Evolutionary conservation across 805 yeast species (phyloP).

Genomic region (Kazachstania viticola): DNA sequence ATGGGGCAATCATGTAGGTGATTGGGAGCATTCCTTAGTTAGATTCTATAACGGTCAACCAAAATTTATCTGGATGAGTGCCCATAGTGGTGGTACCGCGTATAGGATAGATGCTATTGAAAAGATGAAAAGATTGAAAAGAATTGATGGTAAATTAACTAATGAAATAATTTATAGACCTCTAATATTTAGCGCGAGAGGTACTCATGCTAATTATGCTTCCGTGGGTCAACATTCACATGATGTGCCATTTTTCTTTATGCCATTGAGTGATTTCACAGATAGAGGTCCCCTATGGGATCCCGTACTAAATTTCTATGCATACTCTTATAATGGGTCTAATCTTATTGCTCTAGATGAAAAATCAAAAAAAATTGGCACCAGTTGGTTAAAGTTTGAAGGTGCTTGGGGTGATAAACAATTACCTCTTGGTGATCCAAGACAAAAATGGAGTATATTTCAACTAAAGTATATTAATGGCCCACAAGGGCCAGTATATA

Average conservation of each 20-base stretch:
- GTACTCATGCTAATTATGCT: conserved; percentile 95
- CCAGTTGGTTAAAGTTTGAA: conserved; percentile 65
- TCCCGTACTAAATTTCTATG: conserved; percentile 70
- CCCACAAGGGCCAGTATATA: conserved; percentile 79
- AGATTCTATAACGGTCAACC: conserved; percentile 76
- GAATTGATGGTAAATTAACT: conserved; percentile 75
- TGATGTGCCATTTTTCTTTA: conserved; percentile 70
- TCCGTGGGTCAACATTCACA: conserved; percentile 95
- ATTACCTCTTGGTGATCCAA: conserved; percentile 51
- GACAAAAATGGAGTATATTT: conserved; percentile 80
- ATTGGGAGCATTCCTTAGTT: conserved; percentile 94
- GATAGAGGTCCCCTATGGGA: conserved; percentile 96
- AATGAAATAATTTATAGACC: conserved; percentile 54
- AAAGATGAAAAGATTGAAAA: conserved; percentile 42
- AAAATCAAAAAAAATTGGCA: conserved; percentile 27
- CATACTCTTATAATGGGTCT: conserved; percentile 57
- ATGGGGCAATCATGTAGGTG: conserved; percentile 92
- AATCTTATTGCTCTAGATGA: conserved; percentile 30
- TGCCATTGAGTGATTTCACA: conserved; percentile 82
- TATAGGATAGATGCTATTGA: conserved; percentile 42
- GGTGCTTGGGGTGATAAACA: conserved; percentile 92
- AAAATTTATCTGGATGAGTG: conserved; percentile 85
- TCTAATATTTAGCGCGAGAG: conserved; percentile 79
- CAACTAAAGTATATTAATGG: conserved; percentile 90
- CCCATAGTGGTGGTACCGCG: conserved; percentile 95